Conservation (phyloP, 495 filamentous ascomycete genomes). For the Trichocladium uniseriatum region DNA sequence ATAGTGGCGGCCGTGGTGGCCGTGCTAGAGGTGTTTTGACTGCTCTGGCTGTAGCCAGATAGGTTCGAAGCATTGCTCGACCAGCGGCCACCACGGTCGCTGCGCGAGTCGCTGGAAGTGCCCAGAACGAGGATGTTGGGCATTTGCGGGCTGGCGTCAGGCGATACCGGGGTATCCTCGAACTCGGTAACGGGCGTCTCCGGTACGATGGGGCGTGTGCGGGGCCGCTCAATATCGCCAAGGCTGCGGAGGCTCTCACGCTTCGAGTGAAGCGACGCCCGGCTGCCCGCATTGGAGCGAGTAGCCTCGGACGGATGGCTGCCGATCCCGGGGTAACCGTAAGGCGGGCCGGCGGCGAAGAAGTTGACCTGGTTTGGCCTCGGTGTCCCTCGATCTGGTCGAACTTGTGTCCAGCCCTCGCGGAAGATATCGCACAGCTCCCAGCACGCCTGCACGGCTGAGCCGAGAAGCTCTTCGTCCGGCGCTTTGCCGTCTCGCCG, state of each 20-base stretch:
- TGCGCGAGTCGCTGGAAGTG: slow-evolving; percentile 39
- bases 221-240: slow-evolving; percentile 22
- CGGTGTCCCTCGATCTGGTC: slow-evolving; percentile 80
- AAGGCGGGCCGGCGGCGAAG: slow-evolving; percentile 26
- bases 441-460: slow-evolving; percentile 88
- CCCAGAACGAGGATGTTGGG: slow-evolving; percentile 84
- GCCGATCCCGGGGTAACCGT: slow-evolving; percentile 14
- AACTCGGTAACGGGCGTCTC: slow-evolving; percentile 92
- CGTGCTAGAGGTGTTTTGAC: slow-evolving; percentile 62
- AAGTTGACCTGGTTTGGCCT: slow-evolving; percentile 71
- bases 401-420: slow-evolving; percentile 84
- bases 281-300: slow-evolving; percentile 30
- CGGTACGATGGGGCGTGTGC: slow-evolving; percentile 39
- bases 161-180: slow-evolving; percentile 75
- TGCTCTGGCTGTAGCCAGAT: slow-evolving; percentile 63
- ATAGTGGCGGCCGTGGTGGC: slow-evolving; percentile 53
- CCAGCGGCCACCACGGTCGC: slow-evolving; percentile 49
- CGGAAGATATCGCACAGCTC: slow-evolving; percentile 90
- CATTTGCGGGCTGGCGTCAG: slow-evolving; percentile 59
- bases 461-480: slow-evolving; percentile 76
- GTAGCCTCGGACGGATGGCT: slow-evolving; percentile 23
- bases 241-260: slow-evolving; percentile 36
- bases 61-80: slow-evolving; percentile 66
- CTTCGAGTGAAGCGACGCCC: slow-evolving; percentile 39
- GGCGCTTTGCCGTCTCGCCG: slow-evolving; percentile 59